Evolutionary conservation across 2,329 filamentous ascomycete genomes (phyloP).

Genomic region (Diaporthe sp.): DNA sequence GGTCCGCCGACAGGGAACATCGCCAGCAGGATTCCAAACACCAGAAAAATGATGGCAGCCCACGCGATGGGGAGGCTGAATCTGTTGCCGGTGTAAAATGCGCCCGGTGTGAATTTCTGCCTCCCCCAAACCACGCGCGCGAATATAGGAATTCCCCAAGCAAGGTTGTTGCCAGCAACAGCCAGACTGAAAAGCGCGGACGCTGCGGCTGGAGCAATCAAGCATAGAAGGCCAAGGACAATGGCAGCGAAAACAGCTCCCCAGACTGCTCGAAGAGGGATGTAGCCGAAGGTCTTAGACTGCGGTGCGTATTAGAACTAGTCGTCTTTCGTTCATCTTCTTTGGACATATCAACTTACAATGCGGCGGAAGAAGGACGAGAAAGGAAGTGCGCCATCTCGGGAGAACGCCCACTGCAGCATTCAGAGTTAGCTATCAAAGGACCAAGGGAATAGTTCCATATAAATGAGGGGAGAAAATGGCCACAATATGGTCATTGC

Average conservation of each 20-base stretch:
- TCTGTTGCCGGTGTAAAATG: conserved; percentile 66
- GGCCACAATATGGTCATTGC: too few relatives aligned
- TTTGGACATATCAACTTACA: conserved; percentile 34
- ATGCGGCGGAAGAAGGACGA: conserved; percentile 67
- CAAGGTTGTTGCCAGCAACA: conserved; percentile 70
- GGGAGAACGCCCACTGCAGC: conserved; percentile 74
- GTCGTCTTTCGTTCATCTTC: neutral
- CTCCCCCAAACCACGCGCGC: conserved; percentile 68
- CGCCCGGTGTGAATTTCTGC: conserved; percentile 65
- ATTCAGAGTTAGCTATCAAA: too few relatives aligned
- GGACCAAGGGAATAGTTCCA: too few relatives aligned
- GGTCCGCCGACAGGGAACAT: conserved; percentile 70
- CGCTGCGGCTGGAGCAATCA: conserved; percentile 66
- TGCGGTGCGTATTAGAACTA: conserved; percentile 21
- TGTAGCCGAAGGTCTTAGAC: conserved; percentile 64
- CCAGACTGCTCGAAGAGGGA: conserved; percentile 67
- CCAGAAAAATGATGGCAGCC: conserved; percentile 62
- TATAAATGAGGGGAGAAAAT: too few relatives aligned
- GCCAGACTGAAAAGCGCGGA: conserved; percentile 68
- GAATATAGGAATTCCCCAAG: conserved; percentile 69
- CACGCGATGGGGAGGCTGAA: conserved; percentile 64
- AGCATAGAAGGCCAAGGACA: conserved; percentile 65
- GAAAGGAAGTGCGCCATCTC: conserved; percentile 71
- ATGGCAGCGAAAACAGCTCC: conserved; percentile 61
- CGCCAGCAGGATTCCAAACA: conserved; percentile 64